Base-by-base conservation (phyloP, 805 yeast genomes). In the Metschnikowia lachancei region DNA sequence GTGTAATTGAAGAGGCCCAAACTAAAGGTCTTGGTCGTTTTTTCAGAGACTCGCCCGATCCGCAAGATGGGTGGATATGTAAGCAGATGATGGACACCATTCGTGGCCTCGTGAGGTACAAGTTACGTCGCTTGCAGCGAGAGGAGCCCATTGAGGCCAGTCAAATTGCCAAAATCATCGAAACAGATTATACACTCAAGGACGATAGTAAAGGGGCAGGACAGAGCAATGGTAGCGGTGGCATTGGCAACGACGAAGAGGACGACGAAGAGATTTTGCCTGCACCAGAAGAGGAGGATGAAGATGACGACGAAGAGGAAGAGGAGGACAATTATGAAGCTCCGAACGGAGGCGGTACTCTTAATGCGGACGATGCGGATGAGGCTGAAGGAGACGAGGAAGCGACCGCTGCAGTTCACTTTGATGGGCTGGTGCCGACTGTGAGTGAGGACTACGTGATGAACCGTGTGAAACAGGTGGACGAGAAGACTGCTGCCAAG, bases 1-100 rank as follows among this genome's bases (percentile, higher is more conserved):
- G 61, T 3, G 55, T 83, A 12, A 57, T 87, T 4, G 61, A 64
- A 8, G 55, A 55, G 10, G 59, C 64, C 14, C 57, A 53, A 51
- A 60, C 10, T 64, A 74, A 14, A 65, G 53, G 59, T 32, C 60
- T 57, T 2, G 66, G 67, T 0, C 63, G 63, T 10, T 76, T 80
- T 35, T 58, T 60, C 47, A 43, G 66, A 1, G 58, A 54, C 1
- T 26, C 46, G 20, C 58, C 58, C 18, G 82, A 81, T 49, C 78
- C 77, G 47, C 77, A 77, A 39, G 85, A 83, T 45, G 98, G 98
- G 1, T 92, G 98, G 98, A 77, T 80, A 50, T 75, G 75, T 43
- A 77, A 75, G 50, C 73, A 80, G 36, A 80, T 83, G 3, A 72
- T 89, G 58, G 75, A 77, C 22, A 80, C 82, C 24, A 67, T 89